These are phyloP conservation scores for Ciborinia camelliae DNA, from an alignment of 2,329 filamentous ascomycete genomes.

Conservation along the genomic window DNA sequence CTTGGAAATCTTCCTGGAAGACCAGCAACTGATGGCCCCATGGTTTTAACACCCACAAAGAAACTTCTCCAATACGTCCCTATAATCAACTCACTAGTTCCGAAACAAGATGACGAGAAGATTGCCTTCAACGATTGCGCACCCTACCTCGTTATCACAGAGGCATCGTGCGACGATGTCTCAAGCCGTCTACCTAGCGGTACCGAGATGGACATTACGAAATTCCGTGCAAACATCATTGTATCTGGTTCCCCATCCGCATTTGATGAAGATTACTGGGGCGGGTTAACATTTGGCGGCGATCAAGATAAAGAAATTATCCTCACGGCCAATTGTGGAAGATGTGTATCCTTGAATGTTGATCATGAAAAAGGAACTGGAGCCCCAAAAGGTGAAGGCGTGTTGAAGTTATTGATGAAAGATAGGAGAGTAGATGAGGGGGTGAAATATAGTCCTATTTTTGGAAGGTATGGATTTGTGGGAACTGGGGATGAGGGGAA, in stretches of 20 bases:
- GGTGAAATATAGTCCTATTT: conserved; percentile 64
- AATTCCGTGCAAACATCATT: conserved; percentile 72
- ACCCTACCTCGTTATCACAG: conserved; percentile 69
- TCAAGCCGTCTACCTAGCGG: conserved; percentile 50
- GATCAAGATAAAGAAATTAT: conserved; percentile 40
- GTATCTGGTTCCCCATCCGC: conserved; percentile 52
- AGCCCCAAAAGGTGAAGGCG: conserved; percentile 53
- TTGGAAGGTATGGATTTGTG: conserved; percentile 70
- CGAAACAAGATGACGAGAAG: conserved; percentile 42
- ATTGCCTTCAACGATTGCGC: conserved; percentile 73
- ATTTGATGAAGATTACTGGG: conserved; percentile 74
- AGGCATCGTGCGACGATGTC: conserved; percentile 67
- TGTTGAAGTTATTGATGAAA: conserved; percentile 67
- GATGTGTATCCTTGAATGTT: conserved; percentile 68
- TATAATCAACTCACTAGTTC: conserved; percentile 24
- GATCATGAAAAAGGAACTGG: conserved; percentile 65
- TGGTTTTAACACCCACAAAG: conserved; percentile 14
- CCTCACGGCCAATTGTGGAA: conserved; percentile 66
- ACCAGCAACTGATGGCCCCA: conserved; percentile 24
- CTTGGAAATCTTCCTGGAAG: conserved; percentile 46
- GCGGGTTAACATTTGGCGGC: conserved; percentile 49
- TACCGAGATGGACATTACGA: conserved; percentile 58
- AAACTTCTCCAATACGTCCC: conserved; percentile 26
- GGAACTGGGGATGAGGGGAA: conserved; percentile 32
- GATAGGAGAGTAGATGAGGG: conserved; percentile 70